These are phyloP conservation scores for Tylopilus sp. DNA, from an alignment of 768 basidiomycete species.

Conservation along the genomic window DNA sequence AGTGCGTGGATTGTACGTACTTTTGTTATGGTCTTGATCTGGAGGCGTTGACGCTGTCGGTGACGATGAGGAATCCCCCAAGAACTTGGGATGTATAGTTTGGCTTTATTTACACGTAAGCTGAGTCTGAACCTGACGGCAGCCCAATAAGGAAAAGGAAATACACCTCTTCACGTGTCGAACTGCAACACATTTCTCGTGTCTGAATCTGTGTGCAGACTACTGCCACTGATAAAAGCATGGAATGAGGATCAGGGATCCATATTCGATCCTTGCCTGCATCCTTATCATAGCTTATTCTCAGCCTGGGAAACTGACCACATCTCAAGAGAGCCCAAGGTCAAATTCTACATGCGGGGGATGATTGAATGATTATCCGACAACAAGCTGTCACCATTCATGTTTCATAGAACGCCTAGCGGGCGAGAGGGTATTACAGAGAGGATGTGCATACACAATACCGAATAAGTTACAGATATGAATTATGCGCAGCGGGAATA, in stretches of 20 bases:
- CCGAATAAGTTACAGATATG: not conserved
- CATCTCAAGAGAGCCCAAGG: no score
- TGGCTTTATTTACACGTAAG: not conserved
- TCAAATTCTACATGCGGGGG: no score
- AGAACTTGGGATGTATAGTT: not conserved
- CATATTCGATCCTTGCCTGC: no score
- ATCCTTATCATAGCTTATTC: no score
- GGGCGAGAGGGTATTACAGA: not conserved
- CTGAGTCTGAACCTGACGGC: not conserved
- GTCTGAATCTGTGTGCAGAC: no score
- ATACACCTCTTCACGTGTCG: not conserved
- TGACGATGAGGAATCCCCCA: conserved; percentile 16
- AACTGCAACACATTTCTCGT: no score
- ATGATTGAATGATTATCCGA: no score
- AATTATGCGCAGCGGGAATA: not conserved
- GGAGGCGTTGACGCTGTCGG: conserved; percentile 27
- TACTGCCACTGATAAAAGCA: no score
- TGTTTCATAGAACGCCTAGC: no score
- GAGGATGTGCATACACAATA: not conserved
- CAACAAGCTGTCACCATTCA: no score
- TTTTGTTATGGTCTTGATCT: conserved; percentile 22
- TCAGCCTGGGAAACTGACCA: no score
- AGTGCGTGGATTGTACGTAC: conserved; percentile 23
- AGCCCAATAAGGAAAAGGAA: not conserved
- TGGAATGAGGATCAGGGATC: no score